Evolutionary conservation across 2,329 filamentous ascomycete genomes (phyloP), one percentile per base, ranked within the genome.

Genomic region (Niveomyces coronatus): DNA sequence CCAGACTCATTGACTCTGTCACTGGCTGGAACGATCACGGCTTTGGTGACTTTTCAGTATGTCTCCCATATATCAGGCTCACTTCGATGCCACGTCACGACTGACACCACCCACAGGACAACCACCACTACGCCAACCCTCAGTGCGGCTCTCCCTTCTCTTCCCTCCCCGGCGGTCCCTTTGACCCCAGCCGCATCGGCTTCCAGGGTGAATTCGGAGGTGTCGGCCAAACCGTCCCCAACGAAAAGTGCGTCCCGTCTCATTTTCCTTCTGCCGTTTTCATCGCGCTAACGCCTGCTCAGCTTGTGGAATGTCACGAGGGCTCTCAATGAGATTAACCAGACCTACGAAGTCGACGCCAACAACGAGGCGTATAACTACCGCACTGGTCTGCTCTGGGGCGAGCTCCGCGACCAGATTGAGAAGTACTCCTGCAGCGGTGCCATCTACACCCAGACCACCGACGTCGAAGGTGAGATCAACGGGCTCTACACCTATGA

Each of bases 171-270:
- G 74, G 71, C 0, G 65, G 61, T 5, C 77, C 71, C 1, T 76
- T 69, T 49, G 79, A 79, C 44, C 58, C 65, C 0, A 59, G 47
- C 5, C 70, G 80, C 1, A 82, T 85, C 22, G 79, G 71, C 0
- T 68, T 85, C 46, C 79, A 83, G 45, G 80, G 80, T 19, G 81
- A 85, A 48, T 85, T 83, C 40, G 80, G 79, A 3, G 80, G 80
- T 0, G 68, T 83, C 10, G 81, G 80, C 0, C 65, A 78, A 34
- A 81, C 81, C 37, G 68, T 79, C 4, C 71, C 74, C 0, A 69
- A 68, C 11, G 70, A 79, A 2, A 63, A 82, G 71, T 76, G 53
- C 52, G 67, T 3, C 4, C 3, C n/a, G n/a, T n/a, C n/a, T n/a
- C n/a, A n/a, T n/a, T n/a, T n/a, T n/a, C n/a, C n/a, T n/a, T n/a